Evolutionary conservation across 495 filamentous ascomycete species (phyloP).

Genomic region (Lasiosphaeriaceae sp.): DNA sequence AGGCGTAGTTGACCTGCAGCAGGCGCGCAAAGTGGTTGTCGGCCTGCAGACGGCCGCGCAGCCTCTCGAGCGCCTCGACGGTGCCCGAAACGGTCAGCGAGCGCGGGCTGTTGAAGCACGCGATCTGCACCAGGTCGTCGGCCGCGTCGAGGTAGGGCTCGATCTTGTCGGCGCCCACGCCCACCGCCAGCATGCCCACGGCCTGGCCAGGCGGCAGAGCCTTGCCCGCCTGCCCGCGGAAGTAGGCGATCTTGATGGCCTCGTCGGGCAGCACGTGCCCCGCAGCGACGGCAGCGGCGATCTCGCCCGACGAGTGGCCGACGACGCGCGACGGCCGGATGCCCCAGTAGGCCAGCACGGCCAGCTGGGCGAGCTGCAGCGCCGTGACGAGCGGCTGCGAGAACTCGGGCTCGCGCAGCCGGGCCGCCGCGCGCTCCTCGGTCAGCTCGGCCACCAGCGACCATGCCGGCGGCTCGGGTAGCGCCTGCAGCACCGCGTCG

Average conservation of each 20-base stretch:
- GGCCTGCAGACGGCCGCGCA: constrained; percentile 37
- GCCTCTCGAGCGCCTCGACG: constrained; percentile 25
- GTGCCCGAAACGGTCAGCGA: constrained; percentile 49
- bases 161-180: constrained; percentile 34
- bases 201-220: neutral
- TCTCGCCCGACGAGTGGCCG: constrained; percentile 60
- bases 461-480: constrained; percentile 2
- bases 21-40: constrained; percentile 34
- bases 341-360: constrained; percentile 42
- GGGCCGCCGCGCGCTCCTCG: constrained; percentile 9
- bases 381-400: constrained; percentile 44
- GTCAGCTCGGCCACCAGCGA: no score
- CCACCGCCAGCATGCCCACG: constrained; percentile 51
- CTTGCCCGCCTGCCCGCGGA: constrained; percentile 23
- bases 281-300: constrained; percentile 29
- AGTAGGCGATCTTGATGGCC: constrained; percentile 47
- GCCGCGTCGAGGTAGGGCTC: constrained; percentile 31
- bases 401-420: constrained; percentile 31
- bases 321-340: constrained; percentile 46
- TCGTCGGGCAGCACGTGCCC: constrained; percentile 9
- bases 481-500: constrained; percentile 11
- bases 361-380: constrained; percentile 48
- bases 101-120: constrained; percentile 41
- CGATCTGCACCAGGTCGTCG: constrained; percentile 29
- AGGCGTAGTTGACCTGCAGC: constrained; percentile 36